Base-by-base conservation (phyloP, 495 filamentous ascomycete genomes). In the Neurospora africana region DNA sequence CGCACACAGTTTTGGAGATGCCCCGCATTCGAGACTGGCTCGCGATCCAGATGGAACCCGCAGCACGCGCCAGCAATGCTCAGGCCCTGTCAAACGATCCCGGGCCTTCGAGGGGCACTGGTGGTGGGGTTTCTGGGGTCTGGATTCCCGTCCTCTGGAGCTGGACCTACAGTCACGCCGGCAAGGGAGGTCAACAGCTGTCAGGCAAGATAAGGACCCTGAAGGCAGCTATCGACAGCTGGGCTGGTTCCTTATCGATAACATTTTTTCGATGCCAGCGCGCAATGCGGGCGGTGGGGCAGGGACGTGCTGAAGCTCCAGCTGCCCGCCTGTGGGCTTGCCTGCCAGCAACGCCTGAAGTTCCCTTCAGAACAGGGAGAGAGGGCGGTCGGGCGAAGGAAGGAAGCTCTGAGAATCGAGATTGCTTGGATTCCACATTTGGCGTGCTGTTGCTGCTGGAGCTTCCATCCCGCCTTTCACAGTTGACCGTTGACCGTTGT, bases 381-480 rank as follows among this genome's bases (percentile, higher is more conserved):
- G 47, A 58, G 53, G 23, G 53, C 53, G 53, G 53, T 65, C 53
- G 53, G 53, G 53, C 27, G 53, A 65, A n/a, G n/a, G n/a, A n/a
- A n/a, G n/a, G n/a, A n/a, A 65, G 53, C 53, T 65, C 53, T 65
- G 23, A 65, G 53, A 65, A 65, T 61, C 53, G 53, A 65, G 53
- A 65, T 65, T 65, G 53, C 53, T 65, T 33, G 53, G 53, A 65
- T 65, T 65, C 53, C 53, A 65, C 53, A 65, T 65, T 65, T 65
- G 27, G 53, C 53, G 53, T 65, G 53, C 53, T 65, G 53, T 65
- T 65, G 53, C 53, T 65, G 53, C 53, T 61, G 53, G 53, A 61
- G 53, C 53, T 61, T 61, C 53, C 53, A 33, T 70, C 68, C 68
- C 38, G 68, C 68, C n/a, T 43, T 39, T 39, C 68, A 43, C 68